These are phyloP conservation scores for Candida tunisiensis DNA, from an alignment of 1,139 yeast species.

Conservation along the genomic window DNA sequence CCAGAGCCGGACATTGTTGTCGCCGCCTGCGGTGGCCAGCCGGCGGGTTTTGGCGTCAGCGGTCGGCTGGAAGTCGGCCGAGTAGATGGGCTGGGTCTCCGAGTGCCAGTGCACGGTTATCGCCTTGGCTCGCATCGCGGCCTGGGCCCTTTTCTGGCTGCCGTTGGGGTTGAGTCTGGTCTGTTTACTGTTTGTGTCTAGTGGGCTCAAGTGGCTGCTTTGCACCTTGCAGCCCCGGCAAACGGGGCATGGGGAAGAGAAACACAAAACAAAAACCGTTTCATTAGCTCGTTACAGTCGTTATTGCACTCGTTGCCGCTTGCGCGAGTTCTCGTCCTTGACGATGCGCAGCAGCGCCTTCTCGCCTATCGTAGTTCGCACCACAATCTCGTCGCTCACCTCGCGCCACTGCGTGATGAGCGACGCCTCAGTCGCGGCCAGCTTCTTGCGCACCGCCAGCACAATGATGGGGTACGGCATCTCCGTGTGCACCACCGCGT, in stretches of 20 bases:
- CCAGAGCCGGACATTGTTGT: slow-evolving; percentile 69
- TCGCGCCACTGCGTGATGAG: slow-evolving; percentile 5
- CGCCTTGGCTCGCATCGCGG: slow-evolving; percentile 6
- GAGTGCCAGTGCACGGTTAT: slow-evolving; percentile 11
- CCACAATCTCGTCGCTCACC: slow-evolving; percentile 1
- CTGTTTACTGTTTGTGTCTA: no score
- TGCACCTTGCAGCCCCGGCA: no score
- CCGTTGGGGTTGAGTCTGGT: no score
- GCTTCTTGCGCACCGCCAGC: slow-evolving; percentile 5
- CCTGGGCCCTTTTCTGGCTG: not conserved
- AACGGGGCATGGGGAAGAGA: no score
- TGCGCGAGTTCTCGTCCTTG: no score
- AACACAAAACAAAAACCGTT: no score
- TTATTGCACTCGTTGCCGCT: no score
- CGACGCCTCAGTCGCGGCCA: slow-evolving; percentile 4
- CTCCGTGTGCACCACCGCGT: slow-evolving; percentile 2
- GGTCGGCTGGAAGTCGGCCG: slow-evolving; percentile 59
- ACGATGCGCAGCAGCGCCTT: no score
- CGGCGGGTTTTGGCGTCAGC: slow-evolving; percentile 19
- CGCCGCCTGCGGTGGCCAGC: slow-evolving; percentile 89
- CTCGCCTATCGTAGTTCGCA: slow-evolving; percentile 4
- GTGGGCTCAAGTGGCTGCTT: no score
- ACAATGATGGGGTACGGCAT: slow-evolving; percentile 4
- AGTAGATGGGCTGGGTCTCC: slow-evolving; percentile 39
- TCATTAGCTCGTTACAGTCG: no score